Evolutionary conservation across 768 basidiomycete species (phyloP).

Genomic region (Boletus rufocinnamomeus): DNA sequence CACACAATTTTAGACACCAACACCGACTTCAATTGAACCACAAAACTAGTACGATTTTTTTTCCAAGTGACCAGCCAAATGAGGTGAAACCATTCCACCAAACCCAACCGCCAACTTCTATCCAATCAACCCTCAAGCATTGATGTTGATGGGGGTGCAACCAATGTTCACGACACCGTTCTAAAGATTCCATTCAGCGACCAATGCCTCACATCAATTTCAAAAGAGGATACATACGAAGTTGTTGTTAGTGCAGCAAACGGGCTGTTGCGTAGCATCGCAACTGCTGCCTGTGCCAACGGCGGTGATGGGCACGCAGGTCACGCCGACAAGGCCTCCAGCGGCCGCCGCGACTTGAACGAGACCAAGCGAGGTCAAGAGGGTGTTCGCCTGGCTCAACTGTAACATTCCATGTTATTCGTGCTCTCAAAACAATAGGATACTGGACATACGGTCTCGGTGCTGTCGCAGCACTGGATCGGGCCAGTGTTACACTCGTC

Average conservation of each 20-base stretch:
- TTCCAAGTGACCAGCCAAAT: neutral
- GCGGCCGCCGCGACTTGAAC: neutral
- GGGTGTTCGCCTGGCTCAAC: neutral
- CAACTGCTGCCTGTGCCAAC: neutral
- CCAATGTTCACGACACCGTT: neutral
- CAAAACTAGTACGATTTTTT: too few relatives aligned
- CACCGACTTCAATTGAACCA: too few relatives aligned
- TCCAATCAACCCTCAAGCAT: neutral
- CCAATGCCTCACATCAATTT: neutral
- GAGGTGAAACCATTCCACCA: neutral
- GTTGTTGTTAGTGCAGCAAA: constrained; percentile 9
- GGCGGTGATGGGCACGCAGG: neutral
- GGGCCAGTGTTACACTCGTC: constrained; percentile 4
- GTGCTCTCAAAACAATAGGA: too few relatives aligned
- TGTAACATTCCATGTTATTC: too few relatives aligned
- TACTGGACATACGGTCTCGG: neutral
- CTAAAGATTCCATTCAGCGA: neutral
- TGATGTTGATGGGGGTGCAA: neutral
- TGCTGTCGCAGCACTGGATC: constrained; percentile 14
- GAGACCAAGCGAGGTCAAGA: too few relatives aligned
- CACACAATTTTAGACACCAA: too few relatives aligned
- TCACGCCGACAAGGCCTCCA: neutral
- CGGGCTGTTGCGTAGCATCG: neutral
- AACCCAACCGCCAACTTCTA: neutral
- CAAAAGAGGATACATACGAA: constrained; percentile 1